Base-by-base conservation (phyloP, 208 protist genomes). In the Crithidia brevicula region DNA sequence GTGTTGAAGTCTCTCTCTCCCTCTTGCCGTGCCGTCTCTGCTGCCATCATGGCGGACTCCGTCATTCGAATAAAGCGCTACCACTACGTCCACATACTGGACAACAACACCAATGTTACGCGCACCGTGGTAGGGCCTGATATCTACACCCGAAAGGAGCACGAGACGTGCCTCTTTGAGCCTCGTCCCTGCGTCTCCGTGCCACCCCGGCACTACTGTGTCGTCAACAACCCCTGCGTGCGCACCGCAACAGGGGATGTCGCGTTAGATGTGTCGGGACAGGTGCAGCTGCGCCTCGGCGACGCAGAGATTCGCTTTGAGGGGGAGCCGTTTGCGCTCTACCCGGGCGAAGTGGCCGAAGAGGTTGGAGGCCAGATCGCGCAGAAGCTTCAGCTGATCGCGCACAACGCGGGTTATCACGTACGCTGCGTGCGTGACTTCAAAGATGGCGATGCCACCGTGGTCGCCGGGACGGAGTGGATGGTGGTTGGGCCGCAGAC, bases 81-180 rank as follows among this genome's bases (percentile, higher is more conserved):
- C 57, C 79, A 97, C 52, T 99, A 97, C 81, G 89, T 97, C 49
- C 96, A 98, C 67, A 80, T 98, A 8, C 77, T 98, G 60, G 96
- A 99, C 81, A 98, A 96, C 75, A 98, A 97, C 78, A 95, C 86
- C 3, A 97, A 97, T 72, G 83, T 93, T 15, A 95, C 90, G 1
- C 67, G 79, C 22, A 78, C 68, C n/a, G 38, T 93, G 4, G 72
- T 94, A 16, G 97, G 97, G n/a, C 98, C 97, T 16, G 38, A 85
- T 34, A 95, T 97, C 23, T 98, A 95, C 80, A 98, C 93, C 7
- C 81, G 88, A 7, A 85, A 96, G 76, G 91, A 97, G 49, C 89
- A 98, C 64, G 96, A 98, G 79, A 83, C 83, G 34, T 84, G 96
- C 38, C 75, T 98, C n/a, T 83, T 91, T 52, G 88, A 91, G 2